A percentile compares a stretch with the other conserved stretches of the same genome.
Evolutionary conservation across 2,329 filamentous ascomycete species (phyloP).

Genomic region (Ophiognomonia clavigignenti-juglandacearum): DNA sequence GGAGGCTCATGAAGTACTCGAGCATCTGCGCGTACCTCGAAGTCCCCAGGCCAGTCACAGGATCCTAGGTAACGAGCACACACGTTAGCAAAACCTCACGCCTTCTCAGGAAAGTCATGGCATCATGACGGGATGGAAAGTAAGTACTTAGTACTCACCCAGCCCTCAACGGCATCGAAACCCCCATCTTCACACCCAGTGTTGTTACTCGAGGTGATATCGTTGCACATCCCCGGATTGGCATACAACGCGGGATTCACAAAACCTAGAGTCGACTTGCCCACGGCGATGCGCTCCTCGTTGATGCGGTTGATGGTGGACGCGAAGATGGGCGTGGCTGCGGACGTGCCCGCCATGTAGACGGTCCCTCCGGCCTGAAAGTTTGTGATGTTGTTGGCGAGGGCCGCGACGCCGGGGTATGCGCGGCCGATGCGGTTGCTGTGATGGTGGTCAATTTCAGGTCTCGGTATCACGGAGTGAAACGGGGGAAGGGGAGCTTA

Average conservation of each 20-base stretch:
- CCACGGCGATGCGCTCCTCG: neutral
- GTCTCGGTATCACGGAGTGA: too few relatives aligned
- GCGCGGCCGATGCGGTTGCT: neutral
- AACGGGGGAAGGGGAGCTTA: too few relatives aligned
- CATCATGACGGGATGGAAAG: too few relatives aligned
- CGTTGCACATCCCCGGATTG: neutral
- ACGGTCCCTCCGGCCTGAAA: neutral
- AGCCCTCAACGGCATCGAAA: neutral
- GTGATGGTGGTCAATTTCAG: too few relatives aligned
- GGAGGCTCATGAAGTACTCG: constrained; percentile 26
- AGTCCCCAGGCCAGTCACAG: constrained; percentile 16
- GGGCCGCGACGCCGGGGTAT: neutral
- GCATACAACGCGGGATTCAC: neutral
- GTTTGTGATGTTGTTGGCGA: neutral
- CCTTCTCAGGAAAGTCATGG: too few relatives aligned
- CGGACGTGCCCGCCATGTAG: neutral
- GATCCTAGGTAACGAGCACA: too few relatives aligned
- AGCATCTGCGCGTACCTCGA: constrained; percentile 16
- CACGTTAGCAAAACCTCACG: too few relatives aligned
- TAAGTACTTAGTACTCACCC: too few relatives aligned
- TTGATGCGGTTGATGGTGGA: neutral
- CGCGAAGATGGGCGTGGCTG: neutral
- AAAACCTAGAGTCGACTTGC: neutral
- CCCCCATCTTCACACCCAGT: neutral
- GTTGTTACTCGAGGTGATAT: neutral